phyloP scores from a whole-genome alignment of 2,329 filamentous ascomycete genomes.

The Neofusicoccum umdonicola region DNA sequence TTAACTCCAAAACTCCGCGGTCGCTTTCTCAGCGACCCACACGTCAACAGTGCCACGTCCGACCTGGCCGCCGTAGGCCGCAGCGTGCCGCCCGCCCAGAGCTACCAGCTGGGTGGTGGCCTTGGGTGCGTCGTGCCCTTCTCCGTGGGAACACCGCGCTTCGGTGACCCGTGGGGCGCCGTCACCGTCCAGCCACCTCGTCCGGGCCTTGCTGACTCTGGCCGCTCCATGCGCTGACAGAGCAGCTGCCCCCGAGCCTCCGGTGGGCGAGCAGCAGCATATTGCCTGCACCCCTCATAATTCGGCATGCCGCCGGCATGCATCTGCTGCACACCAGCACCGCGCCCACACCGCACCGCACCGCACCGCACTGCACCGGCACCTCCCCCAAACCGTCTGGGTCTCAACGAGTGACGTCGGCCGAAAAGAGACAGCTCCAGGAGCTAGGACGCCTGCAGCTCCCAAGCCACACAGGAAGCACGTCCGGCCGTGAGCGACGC shows the following conservation, averaged over 20 bases:
- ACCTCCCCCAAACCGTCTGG: neutral
- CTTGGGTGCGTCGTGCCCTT: neutral
- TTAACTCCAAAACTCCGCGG: constrained; percentile 18
- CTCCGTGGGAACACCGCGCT: neutral
- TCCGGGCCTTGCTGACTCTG: neutral
- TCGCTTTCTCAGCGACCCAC: constrained; percentile 8
- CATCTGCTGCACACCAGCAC: neutral
- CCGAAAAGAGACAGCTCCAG: neutral
- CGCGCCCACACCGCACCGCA: neutral
- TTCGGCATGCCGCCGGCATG: constrained; percentile 3
- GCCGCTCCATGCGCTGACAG: constrained; percentile 1
- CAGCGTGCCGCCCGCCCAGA: neutral
- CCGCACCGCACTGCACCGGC: neutral
- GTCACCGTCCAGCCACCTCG: constrained; percentile 1
- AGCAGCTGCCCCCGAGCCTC: neutral
- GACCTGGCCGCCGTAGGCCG: neutral
- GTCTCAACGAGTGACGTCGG: neutral
- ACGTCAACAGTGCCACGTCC: constrained; percentile 3
- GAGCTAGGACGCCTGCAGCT: constrained; percentile 3
- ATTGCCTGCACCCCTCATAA: neutral
- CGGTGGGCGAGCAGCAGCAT: constrained; percentile 2
- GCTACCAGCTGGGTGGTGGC: neutral
- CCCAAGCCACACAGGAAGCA: constrained; percentile 3
- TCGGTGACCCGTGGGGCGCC: constrained; percentile 1
- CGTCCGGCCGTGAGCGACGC: neutral